A percentile compares a stretch with the other conserved stretches of the same genome.
Conservation (phyloP, 2,329 filamentous ascomycete genomes). For the Alternaria postmessia region DNA sequence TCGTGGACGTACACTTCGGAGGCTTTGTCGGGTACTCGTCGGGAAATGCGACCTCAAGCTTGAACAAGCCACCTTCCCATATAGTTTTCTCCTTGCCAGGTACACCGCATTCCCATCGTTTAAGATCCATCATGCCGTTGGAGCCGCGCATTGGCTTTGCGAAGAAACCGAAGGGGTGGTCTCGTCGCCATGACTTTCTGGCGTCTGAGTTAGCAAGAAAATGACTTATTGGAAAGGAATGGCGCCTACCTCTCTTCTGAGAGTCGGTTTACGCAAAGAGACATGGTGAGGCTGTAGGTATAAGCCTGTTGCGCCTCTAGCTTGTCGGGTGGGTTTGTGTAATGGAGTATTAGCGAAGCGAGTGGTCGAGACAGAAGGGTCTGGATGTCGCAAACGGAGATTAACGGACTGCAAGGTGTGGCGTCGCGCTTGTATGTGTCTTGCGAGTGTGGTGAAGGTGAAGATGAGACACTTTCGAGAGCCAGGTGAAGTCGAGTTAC, state of each 20-base stretch:
- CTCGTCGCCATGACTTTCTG: slow-evolving; percentile 95
- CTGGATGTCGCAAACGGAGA: background rate
- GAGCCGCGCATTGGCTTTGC: slow-evolving; percentile 84
- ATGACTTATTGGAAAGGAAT: background rate
- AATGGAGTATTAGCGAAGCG: background rate
- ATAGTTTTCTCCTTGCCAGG: slow-evolving; percentile 96
- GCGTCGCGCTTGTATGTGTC: slow-evolving; percentile 11
- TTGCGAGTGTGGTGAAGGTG: slow-evolving; percentile 22
- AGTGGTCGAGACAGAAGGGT: background rate
- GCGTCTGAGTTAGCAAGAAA: slow-evolving; percentile 26
- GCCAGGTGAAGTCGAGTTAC: slow-evolving; percentile 25
- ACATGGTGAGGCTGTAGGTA: slow-evolving; percentile 64
- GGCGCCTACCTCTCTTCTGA: slow-evolving; percentile 48
- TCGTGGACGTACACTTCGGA: slow-evolving; percentile 81
- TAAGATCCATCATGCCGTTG: slow-evolving; percentile 85
- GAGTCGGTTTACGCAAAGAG: slow-evolving; percentile 81
- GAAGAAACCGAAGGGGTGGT: slow-evolving; percentile 98
- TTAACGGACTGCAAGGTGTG: background rate
- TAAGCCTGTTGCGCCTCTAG: slow-evolving; percentile 16
- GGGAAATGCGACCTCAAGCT: slow-evolving; percentile 89
- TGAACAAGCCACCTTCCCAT: slow-evolving; percentile 98
- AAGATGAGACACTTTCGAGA: slow-evolving; percentile 13
- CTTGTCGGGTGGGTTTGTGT: background rate
- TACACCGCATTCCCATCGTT: slow-evolving; percentile 95
- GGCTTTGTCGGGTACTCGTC: slow-evolving; percentile 99